Conservation (phyloP, 371 early-diverging fungal genomes). For the Rhizopus delemar region DNA sequence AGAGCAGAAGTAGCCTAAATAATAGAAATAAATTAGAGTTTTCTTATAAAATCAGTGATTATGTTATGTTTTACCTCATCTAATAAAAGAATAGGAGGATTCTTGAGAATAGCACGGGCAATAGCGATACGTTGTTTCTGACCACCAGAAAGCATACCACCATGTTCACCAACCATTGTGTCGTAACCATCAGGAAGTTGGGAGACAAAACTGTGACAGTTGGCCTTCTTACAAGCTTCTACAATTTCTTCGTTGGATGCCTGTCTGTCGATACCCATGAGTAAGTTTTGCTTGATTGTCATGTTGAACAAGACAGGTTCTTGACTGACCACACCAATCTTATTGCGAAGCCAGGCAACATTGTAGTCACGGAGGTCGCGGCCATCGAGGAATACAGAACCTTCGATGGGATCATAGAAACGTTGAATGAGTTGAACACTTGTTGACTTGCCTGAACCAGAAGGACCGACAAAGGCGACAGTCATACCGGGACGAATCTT, state of each 20-base stretch:
- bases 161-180: constrained; percentile 70
- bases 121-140: constrained; percentile 60
- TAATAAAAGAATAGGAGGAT: constrained; percentile 45
- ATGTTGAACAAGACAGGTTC: constrained; percentile 89
- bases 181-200: constrained; percentile 77
- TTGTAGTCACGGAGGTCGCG: constrained; percentile 67
- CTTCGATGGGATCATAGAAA: constrained; percentile 79
- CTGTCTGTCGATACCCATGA: constrained; percentile 59
- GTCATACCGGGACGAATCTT: constrained; percentile 73
- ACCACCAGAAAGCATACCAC: constrained; percentile 80
- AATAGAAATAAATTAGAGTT: constrained; percentile 12
- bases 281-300: constrained; percentile 79
- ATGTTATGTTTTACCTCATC: constrained; percentile 42
- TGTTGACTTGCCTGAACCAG: constrained; percentile 85
- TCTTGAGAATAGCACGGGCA: constrained; percentile 52
- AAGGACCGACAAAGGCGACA: constrained; percentile 78
- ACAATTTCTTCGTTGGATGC: constrained; percentile 62
- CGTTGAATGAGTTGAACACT: constrained; percentile 86
- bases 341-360: constrained; percentile 69
- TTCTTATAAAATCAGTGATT: constrained; percentile 24
- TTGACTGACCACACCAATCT: constrained; percentile 85
- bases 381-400: constrained; percentile 73
- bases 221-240: constrained; percentile 62
- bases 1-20: constrained; percentile 73
- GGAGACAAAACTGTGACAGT: constrained; percentile 78